These are phyloP conservation scores for Uronychia binucleata DNA, from an alignment of 73 alveolate species.

Conservation along the genomic window DNA sequence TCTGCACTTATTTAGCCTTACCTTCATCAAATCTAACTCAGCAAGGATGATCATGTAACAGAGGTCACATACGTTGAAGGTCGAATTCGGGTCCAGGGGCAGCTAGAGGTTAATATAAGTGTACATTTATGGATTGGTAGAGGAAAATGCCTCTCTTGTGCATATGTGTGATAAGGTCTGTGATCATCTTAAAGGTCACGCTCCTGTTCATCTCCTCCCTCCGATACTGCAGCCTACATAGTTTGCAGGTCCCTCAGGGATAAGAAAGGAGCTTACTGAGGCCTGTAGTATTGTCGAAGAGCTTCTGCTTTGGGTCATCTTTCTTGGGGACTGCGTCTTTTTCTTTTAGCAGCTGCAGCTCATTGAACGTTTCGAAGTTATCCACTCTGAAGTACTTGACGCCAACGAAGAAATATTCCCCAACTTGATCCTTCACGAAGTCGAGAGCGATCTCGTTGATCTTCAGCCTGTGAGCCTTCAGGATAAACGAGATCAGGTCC, in stretches of 20 bases:
- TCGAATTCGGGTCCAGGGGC: constrained; percentile 17
- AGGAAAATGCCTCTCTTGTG: constrained; percentile 52
- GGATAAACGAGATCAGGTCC: constrained; percentile 18
- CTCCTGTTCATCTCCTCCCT: constrained; percentile 34
- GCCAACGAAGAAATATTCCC: constrained; percentile 28
- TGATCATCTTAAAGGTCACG: constrained; percentile 42
- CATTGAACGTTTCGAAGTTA: neutral
- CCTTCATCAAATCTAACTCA: constrained; percentile 35
- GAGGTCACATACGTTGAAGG: constrained; percentile 55
- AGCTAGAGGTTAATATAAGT: constrained; percentile 5
- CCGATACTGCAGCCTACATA: constrained; percentile 37
- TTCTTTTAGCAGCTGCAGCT: neutral
- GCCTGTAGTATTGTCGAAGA: neutral
- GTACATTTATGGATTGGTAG: constrained; percentile 12
- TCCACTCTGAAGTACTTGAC: constrained; percentile 28
- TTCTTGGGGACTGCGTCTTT: neutral
- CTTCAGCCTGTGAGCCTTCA: constrained; percentile 23
- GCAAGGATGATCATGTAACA: constrained; percentile 57
- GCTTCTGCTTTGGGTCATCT: neutral
- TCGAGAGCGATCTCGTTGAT: constrained; percentile 30
- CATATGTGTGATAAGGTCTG: constrained; percentile 14
- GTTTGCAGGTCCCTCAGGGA: constrained; percentile 30
- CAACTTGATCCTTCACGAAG: constrained; percentile 25
- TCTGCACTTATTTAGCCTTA: neutral
- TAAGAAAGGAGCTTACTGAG: constrained; percentile 11